phyloP scores from a whole-genome alignment of 1,284 basidiomycete genomes.

The Marasmius fiardii region DNA sequence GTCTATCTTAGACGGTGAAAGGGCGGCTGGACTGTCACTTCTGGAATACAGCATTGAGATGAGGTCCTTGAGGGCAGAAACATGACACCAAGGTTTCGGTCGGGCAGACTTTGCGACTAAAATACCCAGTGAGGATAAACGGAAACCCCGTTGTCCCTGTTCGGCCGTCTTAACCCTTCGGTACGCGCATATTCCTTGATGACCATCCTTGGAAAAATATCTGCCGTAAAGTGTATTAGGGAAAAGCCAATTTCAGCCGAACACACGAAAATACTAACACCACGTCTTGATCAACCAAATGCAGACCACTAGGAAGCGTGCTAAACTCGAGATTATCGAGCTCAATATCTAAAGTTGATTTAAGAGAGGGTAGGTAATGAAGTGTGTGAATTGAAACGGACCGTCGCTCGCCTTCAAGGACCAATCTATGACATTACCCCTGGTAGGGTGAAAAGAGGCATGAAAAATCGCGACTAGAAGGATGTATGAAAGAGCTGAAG shows the following conservation, averaged over 20 bases:
- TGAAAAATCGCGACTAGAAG: slow-evolving; percentile 76
- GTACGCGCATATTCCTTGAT: slow-evolving; percentile 71
- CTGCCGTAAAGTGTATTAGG: slow-evolving; percentile 30
- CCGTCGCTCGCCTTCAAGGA: slow-evolving; percentile 63
- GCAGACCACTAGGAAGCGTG: slow-evolving; percentile 75
- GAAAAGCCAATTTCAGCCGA: slow-evolving; percentile 2
- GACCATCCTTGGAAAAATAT: slow-evolving; percentile 68
- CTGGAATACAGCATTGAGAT: slow-evolving; percentile 51
- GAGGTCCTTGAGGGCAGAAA: slow-evolving; percentile 57
- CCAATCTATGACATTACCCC: slow-evolving; percentile 77
- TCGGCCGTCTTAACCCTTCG: slow-evolving; percentile 62
- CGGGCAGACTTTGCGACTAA: slow-evolving; percentile 60
- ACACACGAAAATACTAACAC: slow-evolving; percentile 46
- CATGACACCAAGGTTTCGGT: slow-evolving; percentile 70
- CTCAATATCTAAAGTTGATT: slow-evolving; percentile 47
- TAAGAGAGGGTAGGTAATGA: not conserved
- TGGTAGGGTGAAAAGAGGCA: slow-evolving; percentile 77
- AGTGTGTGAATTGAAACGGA: slow-evolving; percentile 23
- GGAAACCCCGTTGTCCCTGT: slow-evolving; percentile 71
- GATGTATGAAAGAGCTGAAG: not conserved
- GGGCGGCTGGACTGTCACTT: slow-evolving; percentile 39
- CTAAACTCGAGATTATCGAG: slow-evolving; percentile 74
- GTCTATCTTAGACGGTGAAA: slow-evolving; percentile 52
- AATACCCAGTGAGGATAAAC: slow-evolving; percentile 74
- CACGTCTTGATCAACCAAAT: slow-evolving; percentile 72